These are phyloP conservation scores for Calvatia gigantea DNA, from an alignment of 768 basidiomycete species.

Conservation along the genomic window DNA sequence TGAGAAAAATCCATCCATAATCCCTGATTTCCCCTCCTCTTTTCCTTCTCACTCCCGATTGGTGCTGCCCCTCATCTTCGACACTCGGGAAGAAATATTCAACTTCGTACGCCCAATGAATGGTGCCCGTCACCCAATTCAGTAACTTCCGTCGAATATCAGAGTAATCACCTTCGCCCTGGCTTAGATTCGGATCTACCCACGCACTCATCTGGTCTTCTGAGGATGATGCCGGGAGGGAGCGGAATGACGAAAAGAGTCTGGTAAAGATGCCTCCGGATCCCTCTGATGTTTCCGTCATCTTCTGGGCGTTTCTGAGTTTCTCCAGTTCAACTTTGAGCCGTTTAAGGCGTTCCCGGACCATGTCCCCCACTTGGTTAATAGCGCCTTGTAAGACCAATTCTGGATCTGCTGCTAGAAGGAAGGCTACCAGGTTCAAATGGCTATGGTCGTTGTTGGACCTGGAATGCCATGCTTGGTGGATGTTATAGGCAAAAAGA, in stretches of 20 bases:
- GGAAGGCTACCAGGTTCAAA: slow-evolving; percentile 1
- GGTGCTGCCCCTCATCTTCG: neutral
- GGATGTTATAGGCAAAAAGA: slow-evolving; percentile 9
- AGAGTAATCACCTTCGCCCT: neutral
- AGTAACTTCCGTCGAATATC: neutral
- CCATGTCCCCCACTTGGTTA: neutral
- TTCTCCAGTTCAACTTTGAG: neutral
- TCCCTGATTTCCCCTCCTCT: slow-evolving; percentile 9
- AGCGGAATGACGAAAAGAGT: neutral
- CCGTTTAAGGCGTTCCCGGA: neutral
- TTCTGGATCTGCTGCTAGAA: neutral
- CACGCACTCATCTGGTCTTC: neutral
- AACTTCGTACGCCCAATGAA: slow-evolving; percentile 12
- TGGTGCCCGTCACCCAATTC: slow-evolving; percentile 6
- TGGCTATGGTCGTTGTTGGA: neutral
- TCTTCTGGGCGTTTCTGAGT: neutral
- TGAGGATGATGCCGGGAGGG: neutral
- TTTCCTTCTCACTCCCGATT: neutral
- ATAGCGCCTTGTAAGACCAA: slow-evolving; percentile 5
- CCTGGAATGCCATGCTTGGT: slow-evolving; percentile 9
- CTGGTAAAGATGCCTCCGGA: neutral
- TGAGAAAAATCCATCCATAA: slow-evolving; percentile 11
- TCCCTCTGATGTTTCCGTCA: neutral
- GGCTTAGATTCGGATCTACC: neutral
- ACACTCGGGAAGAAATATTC: slow-evolving; percentile 8